Percentiles rank a stretch among this genome's conserved stretches.
These are phyloP conservation scores for Pseudoperonospora humuli DNA, from an alignment of 352 stramenopile species.

Conservation along the genomic window DNA sequence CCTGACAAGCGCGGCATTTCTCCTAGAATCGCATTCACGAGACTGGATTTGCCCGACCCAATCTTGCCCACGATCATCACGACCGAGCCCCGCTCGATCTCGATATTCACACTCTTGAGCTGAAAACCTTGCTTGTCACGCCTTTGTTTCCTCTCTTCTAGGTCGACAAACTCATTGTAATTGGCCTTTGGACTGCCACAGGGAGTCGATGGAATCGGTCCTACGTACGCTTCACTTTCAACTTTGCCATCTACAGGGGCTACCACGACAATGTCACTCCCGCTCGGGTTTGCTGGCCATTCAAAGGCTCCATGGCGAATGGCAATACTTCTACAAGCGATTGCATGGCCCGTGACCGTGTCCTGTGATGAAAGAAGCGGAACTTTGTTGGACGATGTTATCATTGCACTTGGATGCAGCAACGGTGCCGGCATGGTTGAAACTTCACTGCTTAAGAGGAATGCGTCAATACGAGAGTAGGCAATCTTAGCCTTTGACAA, in stretches of 20 bases:
- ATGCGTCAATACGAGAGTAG: conserved; percentile 22
- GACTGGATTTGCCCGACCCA: conserved; percentile 45
- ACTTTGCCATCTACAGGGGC: too few relatives aligned
- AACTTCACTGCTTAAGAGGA: conserved; percentile 19
- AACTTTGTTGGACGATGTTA: too few relatives aligned
- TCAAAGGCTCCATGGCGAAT: conserved; percentile 19
- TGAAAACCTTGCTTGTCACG: conserved; percentile 22
- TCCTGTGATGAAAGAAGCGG: too few relatives aligned
- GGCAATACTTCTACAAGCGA: conserved; percentile 10
- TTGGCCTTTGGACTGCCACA: too few relatives aligned
- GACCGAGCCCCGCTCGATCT: conserved; percentile 47
- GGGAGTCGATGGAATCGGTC: too few relatives aligned
- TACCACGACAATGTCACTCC: too few relatives aligned
- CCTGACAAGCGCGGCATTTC: conserved; percentile 32
- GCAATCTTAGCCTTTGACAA: conserved; percentile 26
- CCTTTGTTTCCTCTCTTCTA: too few relatives aligned
- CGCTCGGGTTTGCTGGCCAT: conserved; percentile 17
- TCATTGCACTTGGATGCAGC: too few relatives aligned
- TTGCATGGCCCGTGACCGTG: too few relatives aligned
- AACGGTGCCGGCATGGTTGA: too few relatives aligned
- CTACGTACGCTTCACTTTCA: too few relatives aligned
- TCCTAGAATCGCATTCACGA: conserved; percentile 42
- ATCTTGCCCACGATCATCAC: conserved; percentile 51
- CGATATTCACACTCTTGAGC: conserved; percentile 35
- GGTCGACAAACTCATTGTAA: too few relatives aligned